Conservation (phyloP, 2,329 filamentous ascomycete species). For the Colletotrichum sp. region DNA sequence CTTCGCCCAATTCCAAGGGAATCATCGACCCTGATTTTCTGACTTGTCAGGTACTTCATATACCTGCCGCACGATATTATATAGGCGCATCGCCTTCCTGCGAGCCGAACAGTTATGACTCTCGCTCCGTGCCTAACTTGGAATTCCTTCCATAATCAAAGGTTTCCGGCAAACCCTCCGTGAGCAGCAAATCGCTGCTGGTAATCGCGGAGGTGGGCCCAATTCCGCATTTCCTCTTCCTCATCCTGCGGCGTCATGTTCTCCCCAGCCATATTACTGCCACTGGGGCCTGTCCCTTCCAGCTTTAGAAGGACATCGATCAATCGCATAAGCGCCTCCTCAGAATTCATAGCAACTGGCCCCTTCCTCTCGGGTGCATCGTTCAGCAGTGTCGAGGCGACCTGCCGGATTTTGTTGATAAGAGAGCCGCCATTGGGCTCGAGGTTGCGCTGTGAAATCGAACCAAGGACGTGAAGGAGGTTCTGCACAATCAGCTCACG, state of each 20-base stretch:
- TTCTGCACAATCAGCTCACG: conserved; percentile 83
- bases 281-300: conserved; percentile 62
- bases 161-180: conserved; percentile 54
- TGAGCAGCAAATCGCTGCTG: conserved; percentile 74
- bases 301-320: conserved; percentile 77
- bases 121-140: not conserved
- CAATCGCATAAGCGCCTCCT: conserved; percentile 75
- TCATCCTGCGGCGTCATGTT: conserved; percentile 65
- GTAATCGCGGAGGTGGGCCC: conserved; percentile 81
- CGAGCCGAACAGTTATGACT: not conserved
- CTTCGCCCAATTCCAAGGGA: not conserved
- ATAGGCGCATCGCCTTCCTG: not conserved
- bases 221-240: conserved; percentile 76
- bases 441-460: conserved; percentile 84
- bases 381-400: conserved; percentile 80
- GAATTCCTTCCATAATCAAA: not conserved
- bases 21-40: not conserved
- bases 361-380: conserved; percentile 56
- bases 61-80: not conserved
- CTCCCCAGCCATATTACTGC: conserved; percentile 26
- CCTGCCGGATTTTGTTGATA: conserved; percentile 85
- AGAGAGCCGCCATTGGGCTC: conserved; percentile 70
- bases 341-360: conserved; percentile 59
- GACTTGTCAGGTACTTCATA: not conserved
- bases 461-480: conserved; percentile 75